Base-by-base conservation (phyloP, 257 asterid genomes). In the Euphrasia confusa region DNA sequence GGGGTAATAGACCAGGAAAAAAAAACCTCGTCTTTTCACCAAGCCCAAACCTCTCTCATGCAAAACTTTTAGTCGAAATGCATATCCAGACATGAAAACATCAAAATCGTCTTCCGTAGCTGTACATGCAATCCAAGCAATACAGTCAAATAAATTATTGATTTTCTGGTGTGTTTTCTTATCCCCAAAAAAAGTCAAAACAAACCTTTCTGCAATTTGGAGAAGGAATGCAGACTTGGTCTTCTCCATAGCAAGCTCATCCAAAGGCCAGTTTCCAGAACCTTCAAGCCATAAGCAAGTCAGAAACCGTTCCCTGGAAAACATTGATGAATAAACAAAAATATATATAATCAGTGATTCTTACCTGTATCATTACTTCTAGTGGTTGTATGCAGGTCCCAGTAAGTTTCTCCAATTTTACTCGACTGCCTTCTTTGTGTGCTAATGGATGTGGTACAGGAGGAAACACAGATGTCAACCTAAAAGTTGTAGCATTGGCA, bases 241-340 rank as follows among this genome's bases (percentile, higher is more conserved):
- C 81, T 89, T 93, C 84, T 93, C 99, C 81, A 81, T 72, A 28
- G 97, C 95, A 74, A 83, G 71, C 70, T 93, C 99, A 65, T 89
- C 94, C 97, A 86, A 64, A 8, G 95, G 99, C 99, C 97, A 93
- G 72, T 82, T 87, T 37, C 99, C 99, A 74, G 99, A 93, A 70
- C 99, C 99, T 87, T 87, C n/a, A n/a, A n/a, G n/a, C 99, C 89
- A 63, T 45, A 80, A 72, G 63, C 64, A 69, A 71, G 68, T 61
- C 66, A 75, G 60, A 64, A 59, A 13, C 49, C 10, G 59, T 32
- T 54, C 39, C 45, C 45, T 32, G 53, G 42, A 69, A 48, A 56
- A 50, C 52, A 35, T 45, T 44, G 47, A 53, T 33, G 30, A 48
- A 67, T 54, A 40, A 68, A 61, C 64, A 62, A 63, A 68, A 14